Evolutionary conservation across 2,329 filamentous ascomycete species (phyloP).

Genomic region (Nigrospora oryzae): DNA sequence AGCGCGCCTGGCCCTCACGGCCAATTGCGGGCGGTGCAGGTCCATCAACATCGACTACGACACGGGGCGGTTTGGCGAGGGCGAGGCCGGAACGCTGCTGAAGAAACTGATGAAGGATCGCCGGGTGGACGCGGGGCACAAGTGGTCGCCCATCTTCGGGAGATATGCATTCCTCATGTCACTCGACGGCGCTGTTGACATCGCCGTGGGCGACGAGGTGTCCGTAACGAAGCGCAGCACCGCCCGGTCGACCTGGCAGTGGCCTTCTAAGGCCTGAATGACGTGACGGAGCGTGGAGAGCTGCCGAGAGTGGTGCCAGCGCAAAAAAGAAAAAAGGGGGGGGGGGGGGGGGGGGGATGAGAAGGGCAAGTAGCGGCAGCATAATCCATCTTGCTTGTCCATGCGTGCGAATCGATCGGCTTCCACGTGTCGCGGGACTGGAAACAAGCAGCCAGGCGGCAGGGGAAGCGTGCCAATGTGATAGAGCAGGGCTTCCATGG

Average conservation of each 20-base stretch:
- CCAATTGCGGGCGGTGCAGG: constrained; percentile 60
- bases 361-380: too few species aligned
- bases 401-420: too few species aligned
- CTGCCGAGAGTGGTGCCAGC: too few species aligned
- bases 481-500: too few species aligned
- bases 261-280: constrained; percentile 23
- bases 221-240: constrained; percentile 37
- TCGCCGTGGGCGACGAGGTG: constrained; percentile 50
- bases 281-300: not conserved
- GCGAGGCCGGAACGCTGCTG: constrained; percentile 51
- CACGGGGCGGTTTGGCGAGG: constrained; percentile 49
- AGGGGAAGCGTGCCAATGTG: too few species aligned
- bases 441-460: too few species aligned
- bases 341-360: too few species aligned
- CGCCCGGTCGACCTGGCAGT: constrained; percentile 46
- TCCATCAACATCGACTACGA: constrained; percentile 66
- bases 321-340: too few species aligned
- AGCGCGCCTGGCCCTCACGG: constrained; percentile 46
- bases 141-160: constrained; percentile 64
- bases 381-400: too few species aligned
- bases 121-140: constrained; percentile 59
- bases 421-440: too few species aligned
- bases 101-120: constrained; percentile 65
- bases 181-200: constrained; percentile 17
- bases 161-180: constrained; percentile 55